Percentiles rank a stretch among this genome's conserved stretches.
These are phyloP conservation scores for Irpex sp. DNA, from an alignment of 1,284 basidiomycete species.

Conservation along the genomic window DNA sequence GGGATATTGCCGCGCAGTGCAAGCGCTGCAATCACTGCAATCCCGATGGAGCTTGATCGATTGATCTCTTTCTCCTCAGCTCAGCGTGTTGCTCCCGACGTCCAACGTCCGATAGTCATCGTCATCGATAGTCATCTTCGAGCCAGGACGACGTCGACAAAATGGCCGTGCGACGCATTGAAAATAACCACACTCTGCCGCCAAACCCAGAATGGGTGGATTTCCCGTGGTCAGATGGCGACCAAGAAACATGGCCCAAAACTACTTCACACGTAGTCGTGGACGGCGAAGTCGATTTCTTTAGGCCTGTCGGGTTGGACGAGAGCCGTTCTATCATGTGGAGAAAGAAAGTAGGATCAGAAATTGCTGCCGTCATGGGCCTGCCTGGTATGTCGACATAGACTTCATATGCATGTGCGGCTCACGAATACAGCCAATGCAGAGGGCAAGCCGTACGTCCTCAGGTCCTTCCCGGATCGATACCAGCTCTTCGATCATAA, in stretches of 20 bases:
- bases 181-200: constrained; percentile 34
- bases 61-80: too few species aligned
- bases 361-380: constrained; percentile 49
- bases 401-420: neutral
- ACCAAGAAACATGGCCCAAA: constrained; percentile 46
- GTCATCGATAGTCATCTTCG: too few species aligned
- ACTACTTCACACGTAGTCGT: constrained; percentile 47
- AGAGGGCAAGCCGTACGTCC: constrained; percentile 57
- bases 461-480: constrained; percentile 60
- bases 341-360: constrained; percentile 52
- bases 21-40: too few species aligned
- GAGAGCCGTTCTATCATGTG: constrained; percentile 53
- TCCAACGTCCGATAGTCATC: too few species aligned
- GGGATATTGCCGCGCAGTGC: too few species aligned
- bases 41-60: too few species aligned
- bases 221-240: constrained; percentile 61
- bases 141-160: neutral
- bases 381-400: constrained; percentile 42
- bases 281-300: constrained; percentile 68
- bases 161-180: constrained; percentile 34
- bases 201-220: constrained; percentile 50
- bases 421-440: neutral
- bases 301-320: constrained; percentile 48
- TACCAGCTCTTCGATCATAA: constrained; percentile 76
- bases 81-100: too few species aligned